Base-by-base conservation (phyloP, 805 yeast genomes). In the Candida hispaniensis region DNA sequence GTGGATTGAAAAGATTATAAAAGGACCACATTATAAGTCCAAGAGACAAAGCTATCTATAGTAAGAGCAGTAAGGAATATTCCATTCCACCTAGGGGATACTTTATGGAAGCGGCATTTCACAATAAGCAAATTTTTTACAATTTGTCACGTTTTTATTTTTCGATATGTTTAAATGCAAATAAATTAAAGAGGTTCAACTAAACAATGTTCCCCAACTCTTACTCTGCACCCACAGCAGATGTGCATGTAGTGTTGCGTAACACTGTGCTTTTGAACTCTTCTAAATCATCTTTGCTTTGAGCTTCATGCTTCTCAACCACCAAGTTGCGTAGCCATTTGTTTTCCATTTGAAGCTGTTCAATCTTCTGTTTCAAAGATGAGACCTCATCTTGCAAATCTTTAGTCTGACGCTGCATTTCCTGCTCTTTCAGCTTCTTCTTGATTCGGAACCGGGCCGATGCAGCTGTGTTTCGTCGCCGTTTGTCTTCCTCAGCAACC, bases 341-440 rank as follows among this genome's bases (percentile, higher is more conserved):
- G 60, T 88, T 88, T 60, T 88, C 98, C 93, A 83, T 82, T 59
- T 86, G 94, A 45, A 88, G 61, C 39, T 88, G 81, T 55, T 75
- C 75, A 40, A 91, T 72, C 51, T 75, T 75, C 50, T 70, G 66
- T 55, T 85, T 93, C 43, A 85, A 64, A 14, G 62, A 61, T 30
- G 63, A 59, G 10, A 86, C 75, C 42, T 71, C 58, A 18, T 79
- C 86, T 47, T 73, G 74, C 47, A 88, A 64, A 41, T 79, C 86
- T 47, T 71, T 70, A 12, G 86, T 68, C 40, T 68, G 73, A 41
- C 74, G 64, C 58, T 86, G 94, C 75, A 88, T 70, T 53, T 86
- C 88, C 59, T 80, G 91, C 59, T 88, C 96, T 55, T 82, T 79
- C 59, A 79, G 51, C 67, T 88, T 86, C 73, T 81, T 85, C 68